Conservation (phyloP, 306 rosid genomes). For the Glycyrrhiza uralensis region DNA sequence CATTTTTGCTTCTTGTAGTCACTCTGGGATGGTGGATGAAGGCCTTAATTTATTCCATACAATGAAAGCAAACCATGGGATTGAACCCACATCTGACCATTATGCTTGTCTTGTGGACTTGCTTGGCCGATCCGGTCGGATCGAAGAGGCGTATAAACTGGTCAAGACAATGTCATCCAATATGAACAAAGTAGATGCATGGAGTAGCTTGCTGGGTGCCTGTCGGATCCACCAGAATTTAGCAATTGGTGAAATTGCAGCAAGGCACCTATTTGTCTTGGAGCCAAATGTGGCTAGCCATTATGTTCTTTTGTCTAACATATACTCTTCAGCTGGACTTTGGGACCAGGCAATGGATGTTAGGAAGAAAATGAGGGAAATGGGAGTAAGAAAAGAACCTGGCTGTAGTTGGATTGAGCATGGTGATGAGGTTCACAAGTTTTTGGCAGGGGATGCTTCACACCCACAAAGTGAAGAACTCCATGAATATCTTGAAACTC, state of each 20-base stretch:
- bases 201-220: constrained; percentile 91
- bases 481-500: constrained; percentile 55
- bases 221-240: constrained; percentile 61
- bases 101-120: constrained; percentile 86
- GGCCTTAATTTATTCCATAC: constrained; percentile 56
- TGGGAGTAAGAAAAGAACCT: constrained; percentile 83
- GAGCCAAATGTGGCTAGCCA: constrained; percentile 88
- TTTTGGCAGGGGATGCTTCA: constrained; percentile 70
- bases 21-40: constrained; percentile 62
- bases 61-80: constrained; percentile 59
- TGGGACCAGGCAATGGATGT: constrained; percentile 80
- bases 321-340: constrained; percentile 68
- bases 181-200: constrained; percentile 61
- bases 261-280: constrained; percentile 52
- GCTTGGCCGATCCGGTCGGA: constrained; percentile 81
- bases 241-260: constrained; percentile 75
- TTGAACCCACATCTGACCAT: constrained; percentile 70
- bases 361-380: constrained; percentile 74
- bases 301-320: constrained; percentile 75
- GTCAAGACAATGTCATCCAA: constrained; percentile 59
- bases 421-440: constrained; percentile 81
- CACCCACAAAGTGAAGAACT: constrained; percentile 73
- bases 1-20: constrained; percentile 67
- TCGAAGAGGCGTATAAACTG: constrained; percentile 61
- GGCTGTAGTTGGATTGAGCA: constrained; percentile 91